A percentile compares a stretch with the other conserved stretches of the same genome.
Evolutionary conservation across 2,329 filamentous ascomycete genomes (phyloP).

Genomic region (Fusarium cyanostomum): DNA sequence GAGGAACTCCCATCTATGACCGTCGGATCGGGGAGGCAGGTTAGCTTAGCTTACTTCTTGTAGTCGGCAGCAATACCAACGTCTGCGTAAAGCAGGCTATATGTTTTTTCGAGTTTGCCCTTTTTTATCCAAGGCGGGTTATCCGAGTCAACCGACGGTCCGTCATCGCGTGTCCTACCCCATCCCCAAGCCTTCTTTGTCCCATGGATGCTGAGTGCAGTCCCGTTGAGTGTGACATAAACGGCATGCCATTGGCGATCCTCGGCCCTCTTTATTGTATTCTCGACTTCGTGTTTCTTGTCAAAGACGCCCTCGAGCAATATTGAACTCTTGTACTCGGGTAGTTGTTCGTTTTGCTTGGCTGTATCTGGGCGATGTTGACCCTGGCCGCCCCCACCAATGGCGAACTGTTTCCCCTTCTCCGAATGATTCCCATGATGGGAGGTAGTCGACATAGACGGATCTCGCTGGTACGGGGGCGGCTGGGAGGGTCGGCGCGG

Average conservation of each 20-base stretch:
- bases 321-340: conserved; percentile 66
- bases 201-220: conserved; percentile 71
- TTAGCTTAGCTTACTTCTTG: conserved; percentile 65
- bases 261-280: conserved; percentile 69
- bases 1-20: neutral
- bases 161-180: conserved; percentile 59
- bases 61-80: conserved; percentile 79
- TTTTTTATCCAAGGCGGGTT: conserved; percentile 62
- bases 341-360: conserved; percentile 58
- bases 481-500: conserved; percentile 58
- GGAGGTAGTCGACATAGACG: conserved; percentile 25
- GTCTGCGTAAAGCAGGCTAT: conserved; percentile 78
- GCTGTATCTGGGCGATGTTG: conserved; percentile 13
- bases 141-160: conserved; percentile 59
- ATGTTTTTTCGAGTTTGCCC: conserved; percentile 70
- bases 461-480: conserved; percentile 55
- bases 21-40: neutral
- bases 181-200: conserved; percentile 67
- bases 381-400: conserved; percentile 34
- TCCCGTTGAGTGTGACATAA: conserved; percentile 73
- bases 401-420: conserved; percentile 31
- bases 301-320: conserved; percentile 65
- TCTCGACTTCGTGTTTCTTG: conserved; percentile 73
- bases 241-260: conserved; percentile 72
- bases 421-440: conserved; percentile 25